Percentiles rank a stretch among this genome's conserved stretches.
Conservation (phyloP, 495 filamentous ascomycete species). For the Venustampulla echinocandica region DNA sequence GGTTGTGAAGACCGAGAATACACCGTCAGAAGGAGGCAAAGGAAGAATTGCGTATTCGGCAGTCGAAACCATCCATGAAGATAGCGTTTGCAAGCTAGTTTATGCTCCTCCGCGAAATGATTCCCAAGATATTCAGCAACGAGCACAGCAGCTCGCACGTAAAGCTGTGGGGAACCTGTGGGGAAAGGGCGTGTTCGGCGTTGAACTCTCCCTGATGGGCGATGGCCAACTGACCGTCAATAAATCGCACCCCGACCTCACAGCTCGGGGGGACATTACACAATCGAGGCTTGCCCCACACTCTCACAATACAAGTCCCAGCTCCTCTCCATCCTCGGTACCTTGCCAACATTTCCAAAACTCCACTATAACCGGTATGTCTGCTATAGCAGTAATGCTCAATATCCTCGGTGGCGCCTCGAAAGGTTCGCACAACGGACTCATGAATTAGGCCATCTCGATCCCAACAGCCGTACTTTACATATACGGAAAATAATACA, state of each 20-base stretch:
- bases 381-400: conserved; percentile 74
- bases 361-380: conserved; percentile 49
- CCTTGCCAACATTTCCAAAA: conserved; percentile 51
- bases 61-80: conserved; percentile 90
- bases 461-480: conserved; percentile 61
- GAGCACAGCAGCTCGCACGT: conserved; percentile 69
- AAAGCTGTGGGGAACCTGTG: conserved; percentile 70
- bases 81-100: conserved; percentile 91
- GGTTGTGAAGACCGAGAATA: conserved; percentile 84
- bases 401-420: conserved; percentile 83
- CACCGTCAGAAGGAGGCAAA: conserved; percentile 35
- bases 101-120: conserved; percentile 76
- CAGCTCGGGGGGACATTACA: conserved; percentile 96
- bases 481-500: conserved; percentile 85
- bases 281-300: conserved; percentile 79
- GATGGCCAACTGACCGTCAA: conserved; percentile 56
- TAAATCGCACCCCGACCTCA: conserved; percentile 90
- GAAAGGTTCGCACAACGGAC: conserved; percentile 56
- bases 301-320: conserved; percentile 91
- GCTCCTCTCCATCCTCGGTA: conserved; percentile 73
- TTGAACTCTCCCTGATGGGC: conserved; percentile 90
- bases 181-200: conserved; percentile 90
- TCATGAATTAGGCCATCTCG: conserved; percentile 56
- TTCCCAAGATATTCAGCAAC: conserved; percentile 45
- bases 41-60: conserved; percentile 68